A percentile compares a stretch with the other conserved stretches of the same genome.
Conservation (phyloP, 2,329 filamentous ascomycete species). For the Fusarium pseudoanthophilum region DNA sequence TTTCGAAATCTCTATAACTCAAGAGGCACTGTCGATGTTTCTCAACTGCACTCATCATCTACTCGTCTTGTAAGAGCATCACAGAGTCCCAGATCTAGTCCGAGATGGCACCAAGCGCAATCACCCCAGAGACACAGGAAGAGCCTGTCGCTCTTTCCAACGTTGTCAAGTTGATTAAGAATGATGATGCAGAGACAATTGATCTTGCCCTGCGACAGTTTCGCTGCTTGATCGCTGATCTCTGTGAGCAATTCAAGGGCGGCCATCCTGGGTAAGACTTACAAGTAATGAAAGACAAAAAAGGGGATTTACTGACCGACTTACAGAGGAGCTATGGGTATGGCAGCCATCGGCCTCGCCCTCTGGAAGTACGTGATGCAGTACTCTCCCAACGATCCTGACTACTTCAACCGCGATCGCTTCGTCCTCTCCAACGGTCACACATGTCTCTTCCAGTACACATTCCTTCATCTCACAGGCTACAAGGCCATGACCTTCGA, state of each 20-base stretch:
- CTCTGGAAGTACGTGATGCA: slow-evolving; percentile 71
- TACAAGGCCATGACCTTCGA: slow-evolving; percentile 67
- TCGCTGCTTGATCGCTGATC: slow-evolving; percentile 71
- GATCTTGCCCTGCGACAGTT: slow-evolving; percentile 69
- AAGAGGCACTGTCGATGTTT: background rate
- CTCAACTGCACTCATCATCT: background rate
- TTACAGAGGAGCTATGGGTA: slow-evolving; percentile 62
- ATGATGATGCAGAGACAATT: slow-evolving; percentile 42
- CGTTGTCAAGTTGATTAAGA: slow-evolving; percentile 42
- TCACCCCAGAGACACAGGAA: slow-evolving; percentile 30
- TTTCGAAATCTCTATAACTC: slow-evolving; percentile 15
- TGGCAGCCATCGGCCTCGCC: slow-evolving; percentile 70
- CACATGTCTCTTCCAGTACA: slow-evolving; percentile 65
- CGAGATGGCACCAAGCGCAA: slow-evolving; percentile 42
- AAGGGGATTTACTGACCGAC: background rate
- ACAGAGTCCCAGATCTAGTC: background rate
- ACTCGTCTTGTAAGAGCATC: background rate
- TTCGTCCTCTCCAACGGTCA: slow-evolving; percentile 73
- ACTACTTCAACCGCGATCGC: slow-evolving; percentile 70
- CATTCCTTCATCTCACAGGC: slow-evolving; percentile 63
- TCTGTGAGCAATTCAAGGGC: slow-evolving; percentile 76
- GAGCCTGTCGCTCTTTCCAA: slow-evolving; percentile 28
- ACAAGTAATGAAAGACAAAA: background rate
- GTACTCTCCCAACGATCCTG: slow-evolving; percentile 64
- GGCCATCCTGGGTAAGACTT: slow-evolving; percentile 71